Percentiles rank a stretch among this genome's conserved stretches.
These are phyloP conservation scores for Verticillium tricorpus DNA, from an alignment of 2,329 filamentous ascomycete genomes.

Conservation along the genomic window DNA sequence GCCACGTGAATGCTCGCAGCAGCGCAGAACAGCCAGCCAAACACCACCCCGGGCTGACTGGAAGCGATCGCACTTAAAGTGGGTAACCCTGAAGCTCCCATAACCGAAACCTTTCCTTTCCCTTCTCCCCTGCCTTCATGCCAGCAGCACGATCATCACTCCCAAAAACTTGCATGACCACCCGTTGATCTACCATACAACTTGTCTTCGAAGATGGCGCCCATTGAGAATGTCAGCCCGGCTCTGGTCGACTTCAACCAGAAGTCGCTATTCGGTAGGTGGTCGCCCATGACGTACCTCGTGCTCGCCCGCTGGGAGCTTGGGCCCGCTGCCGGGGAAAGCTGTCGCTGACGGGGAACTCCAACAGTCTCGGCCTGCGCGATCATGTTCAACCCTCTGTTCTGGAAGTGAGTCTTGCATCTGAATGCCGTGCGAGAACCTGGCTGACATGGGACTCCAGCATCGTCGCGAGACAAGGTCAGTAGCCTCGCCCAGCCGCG, in stretches of 20 bases:
- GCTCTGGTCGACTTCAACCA: conserved; percentile 60
- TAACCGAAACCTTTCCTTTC: not conserved
- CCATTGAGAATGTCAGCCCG: conserved; percentile 22
- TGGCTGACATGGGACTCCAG: conserved; percentile 42
- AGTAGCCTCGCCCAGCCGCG: conserved; percentile 15
- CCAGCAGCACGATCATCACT: not conserved
- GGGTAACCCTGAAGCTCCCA: not conserved
- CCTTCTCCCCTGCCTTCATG: not conserved
- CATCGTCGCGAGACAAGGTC: conserved; percentile 79
- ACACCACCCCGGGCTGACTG: not conserved
- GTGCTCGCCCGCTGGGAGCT: conserved; percentile 1
- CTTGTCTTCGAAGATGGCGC: conserved; percentile 27
- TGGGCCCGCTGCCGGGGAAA: not conserved
- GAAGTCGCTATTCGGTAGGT: conserved; percentile 61
- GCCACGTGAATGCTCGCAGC: not conserved
- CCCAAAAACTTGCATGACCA: not conserved
- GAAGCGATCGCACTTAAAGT: not conserved
- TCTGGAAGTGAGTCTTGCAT: conserved; percentile 84
- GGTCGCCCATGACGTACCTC: conserved; percentile 3
- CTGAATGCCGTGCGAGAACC: not conserved
- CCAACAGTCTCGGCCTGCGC: conserved; percentile 70
- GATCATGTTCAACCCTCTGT: conserved; percentile 95
- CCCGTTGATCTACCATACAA: not conserved
- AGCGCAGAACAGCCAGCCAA: not conserved
- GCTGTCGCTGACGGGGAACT: not conserved